Evolutionary conservation across 192 early-diverging fungal species (phyloP).

Genomic region (Haplosporangium gracile): DNA sequence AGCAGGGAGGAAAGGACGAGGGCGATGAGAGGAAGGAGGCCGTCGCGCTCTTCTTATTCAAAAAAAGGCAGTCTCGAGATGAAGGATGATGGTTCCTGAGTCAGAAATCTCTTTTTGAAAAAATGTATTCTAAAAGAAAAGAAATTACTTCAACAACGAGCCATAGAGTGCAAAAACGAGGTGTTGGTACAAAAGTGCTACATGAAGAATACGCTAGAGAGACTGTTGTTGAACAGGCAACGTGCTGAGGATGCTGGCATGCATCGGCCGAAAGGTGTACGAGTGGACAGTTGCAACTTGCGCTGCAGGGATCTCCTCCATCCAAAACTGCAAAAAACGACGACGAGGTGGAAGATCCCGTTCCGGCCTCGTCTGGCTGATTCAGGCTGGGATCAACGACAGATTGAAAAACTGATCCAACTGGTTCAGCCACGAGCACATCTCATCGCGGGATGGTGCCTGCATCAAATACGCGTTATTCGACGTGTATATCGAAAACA

Average conservation of each 20-base stretch:
- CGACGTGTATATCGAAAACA: constrained; percentile 80
- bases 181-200: background rate
- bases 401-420: constrained; percentile 52
- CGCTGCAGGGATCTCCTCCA: constrained; percentile 1
- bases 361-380: background rate
- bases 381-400: constrained; percentile 17
- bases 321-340: constrained; percentile 6
- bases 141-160: background rate
- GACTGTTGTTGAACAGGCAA: background rate
- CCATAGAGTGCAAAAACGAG: background rate
- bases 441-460: constrained; percentile 69
- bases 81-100: background rate
- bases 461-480: constrained; percentile 77
- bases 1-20: background rate
- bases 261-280: constrained; percentile 2
- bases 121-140: background rate
- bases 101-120: background rate
- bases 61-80: background rate
- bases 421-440: constrained; percentile 71
- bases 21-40: background rate
- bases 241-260: background rate
- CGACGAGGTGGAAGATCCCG: background rate
- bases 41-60: background rate
- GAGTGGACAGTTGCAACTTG: constrained; percentile 2
- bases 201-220: background rate